Evolutionary conservation across 23 red algal genomes (phyloP).

Genomic region (Chondrus crispus): DNA sequence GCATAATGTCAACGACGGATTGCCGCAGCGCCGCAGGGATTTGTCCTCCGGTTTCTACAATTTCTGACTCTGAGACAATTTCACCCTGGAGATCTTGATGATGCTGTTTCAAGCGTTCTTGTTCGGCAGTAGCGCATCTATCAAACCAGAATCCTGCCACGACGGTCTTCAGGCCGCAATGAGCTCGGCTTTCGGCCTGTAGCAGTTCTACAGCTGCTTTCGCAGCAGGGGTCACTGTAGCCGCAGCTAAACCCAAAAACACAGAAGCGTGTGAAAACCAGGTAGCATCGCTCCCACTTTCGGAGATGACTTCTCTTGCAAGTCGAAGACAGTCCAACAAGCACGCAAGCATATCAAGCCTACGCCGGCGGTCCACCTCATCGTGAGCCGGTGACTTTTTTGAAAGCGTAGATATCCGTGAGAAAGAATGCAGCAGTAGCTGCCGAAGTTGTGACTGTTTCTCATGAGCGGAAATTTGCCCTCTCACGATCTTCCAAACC

Average conservation of each 20-base stretch:
- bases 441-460: slow-evolving; percentile 31
- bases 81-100: not conserved
- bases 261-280: slow-evolving; percentile 53
- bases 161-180: slow-evolving; percentile 42
- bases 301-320: slow-evolving; percentile 45
- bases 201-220: slow-evolving; percentile 68
- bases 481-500: slow-evolving; percentile 52
- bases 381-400: slow-evolving; percentile 17
- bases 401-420: not conserved
- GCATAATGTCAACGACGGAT: slow-evolving; percentile 44
- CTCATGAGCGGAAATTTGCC: not conserved
- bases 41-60: not conserved
- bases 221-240: slow-evolving; percentile 61
- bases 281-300: slow-evolving; percentile 40
- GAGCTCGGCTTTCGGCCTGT: slow-evolving; percentile 62
- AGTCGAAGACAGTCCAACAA: slow-evolving; percentile 50
- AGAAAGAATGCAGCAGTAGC: slow-evolving; percentile 49
- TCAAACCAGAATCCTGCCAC: slow-evolving; percentile 4
- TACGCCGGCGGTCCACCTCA: slow-evolving; percentile 19
- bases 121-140: not conserved
- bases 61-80: not conserved
- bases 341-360: slow-evolving; percentile 36
- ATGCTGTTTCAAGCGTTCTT: not conserved
- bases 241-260: slow-evolving; percentile 28
- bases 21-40: slow-evolving; percentile 22